Evolutionary conservation across 139 green algal genomes (phyloP), one percentile per base, ranked within the genome.

Genomic region (Tetradesmus lagerheimii): DNA sequence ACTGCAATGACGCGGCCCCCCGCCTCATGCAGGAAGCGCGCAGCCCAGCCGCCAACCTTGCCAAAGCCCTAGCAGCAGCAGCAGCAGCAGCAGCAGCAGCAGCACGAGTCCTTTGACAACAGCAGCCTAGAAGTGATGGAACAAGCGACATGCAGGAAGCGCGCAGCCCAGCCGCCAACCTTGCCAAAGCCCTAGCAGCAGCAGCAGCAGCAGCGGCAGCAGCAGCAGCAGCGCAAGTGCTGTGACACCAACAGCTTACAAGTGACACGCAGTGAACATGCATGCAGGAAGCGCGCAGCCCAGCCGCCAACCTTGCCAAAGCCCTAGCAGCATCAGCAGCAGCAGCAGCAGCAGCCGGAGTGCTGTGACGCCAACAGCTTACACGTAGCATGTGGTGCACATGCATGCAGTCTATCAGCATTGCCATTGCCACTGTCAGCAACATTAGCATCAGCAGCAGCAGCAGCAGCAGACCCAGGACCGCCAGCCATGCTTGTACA

Each of bases 291-390:
- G 45, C 94, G 67, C 5, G 92, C 93, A 0, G 94, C 93, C 91
- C 91, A 95, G 14, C 93, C 89, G 34, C 94, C 95, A 79, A 99
- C 97, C 88, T 99, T 99, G 89, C 97, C 97, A 95, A 98, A 99
- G 43, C 97, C 97, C 95, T 98, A 94, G 0, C 27, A 35, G 80
- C 64, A 77, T 47, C 37, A 35, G 83, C 50, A 71, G 80, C n/a
- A 34, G 45, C 20, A 57, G 34, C 29, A 31, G 45, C 1, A 34
- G 45, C 43, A 77, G 77, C 37, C 34, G 6, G 14, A 41, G 31
- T 35, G 74, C 15, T 27, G 9, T 29, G 43, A 27, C n/a, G 34
- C 0, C 31, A 80, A 29, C 64, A 80, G 74, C n/a, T n/a, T n/a
- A n/a, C n/a, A n/a, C n/a, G n/a, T n/a, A n/a, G n/a, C n/a, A n/a